phyloP scores from a whole-genome alignment of 1,284 basidiomycete genomes.

The Mycena citricolor region DNA sequence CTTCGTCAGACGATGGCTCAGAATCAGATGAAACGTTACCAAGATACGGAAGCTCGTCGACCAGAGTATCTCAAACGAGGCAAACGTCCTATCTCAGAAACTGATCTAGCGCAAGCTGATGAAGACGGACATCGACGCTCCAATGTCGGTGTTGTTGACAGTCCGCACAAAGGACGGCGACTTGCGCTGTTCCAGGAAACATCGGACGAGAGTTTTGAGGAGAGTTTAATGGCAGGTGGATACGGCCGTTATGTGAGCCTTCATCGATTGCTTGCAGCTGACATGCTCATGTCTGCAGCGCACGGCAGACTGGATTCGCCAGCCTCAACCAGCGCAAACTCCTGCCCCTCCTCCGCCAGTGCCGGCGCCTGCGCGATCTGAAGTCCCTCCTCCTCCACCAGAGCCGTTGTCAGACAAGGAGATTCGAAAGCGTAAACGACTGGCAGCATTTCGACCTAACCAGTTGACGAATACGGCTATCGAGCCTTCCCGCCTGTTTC shows the following conservation, averaged over 20 bases:
- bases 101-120: constrained; percentile 31
- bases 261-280: constrained; percentile 1
- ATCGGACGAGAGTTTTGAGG: constrained; percentile 78
- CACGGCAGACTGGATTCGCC: constrained; percentile 53
- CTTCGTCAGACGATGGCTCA: constrained; percentile 53
- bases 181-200: constrained; percentile 76
- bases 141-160: constrained; percentile 60
- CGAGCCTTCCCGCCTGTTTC: constrained; percentile 42
- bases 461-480: constrained; percentile 27
- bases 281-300: constrained; percentile 33
- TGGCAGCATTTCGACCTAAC: constrained; percentile 55
- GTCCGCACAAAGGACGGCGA: constrained; percentile 66
- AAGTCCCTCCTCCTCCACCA: constrained; percentile 26
- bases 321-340: constrained; percentile 40
- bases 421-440: constrained; percentile 57
- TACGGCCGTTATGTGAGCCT: constrained; percentile 66
- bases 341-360: constrained; percentile 42
- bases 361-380: constrained; percentile 38
- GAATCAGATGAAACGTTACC: constrained; percentile 45
- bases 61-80: constrained; percentile 68
- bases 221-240: constrained; percentile 74
- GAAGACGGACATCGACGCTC: constrained; percentile 35
- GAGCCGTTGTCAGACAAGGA: constrained; percentile 55
- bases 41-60: constrained; percentile 57
- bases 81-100: constrained; percentile 45